Percentiles rank a stretch among this genome's conserved stretches.
phyloP scores from a whole-genome alignment of 768 basidiomycete genomes.

The Xerocomellus amylosporus region DNA sequence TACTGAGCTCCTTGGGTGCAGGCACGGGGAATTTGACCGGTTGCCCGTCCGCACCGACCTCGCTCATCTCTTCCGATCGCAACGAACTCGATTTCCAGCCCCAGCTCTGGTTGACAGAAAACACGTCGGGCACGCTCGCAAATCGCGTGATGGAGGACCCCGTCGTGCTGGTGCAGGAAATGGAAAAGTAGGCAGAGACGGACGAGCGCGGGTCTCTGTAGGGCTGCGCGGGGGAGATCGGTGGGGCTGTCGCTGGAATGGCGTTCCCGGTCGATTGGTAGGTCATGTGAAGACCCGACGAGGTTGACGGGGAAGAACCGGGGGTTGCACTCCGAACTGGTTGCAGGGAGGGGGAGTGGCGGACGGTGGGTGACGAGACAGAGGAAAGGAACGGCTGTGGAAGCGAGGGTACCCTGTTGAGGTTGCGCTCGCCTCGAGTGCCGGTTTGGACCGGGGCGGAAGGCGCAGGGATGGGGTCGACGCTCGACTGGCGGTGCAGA shows the following conservation, averaged over 20 bases:
- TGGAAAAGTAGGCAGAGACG: constrained; percentile 78
- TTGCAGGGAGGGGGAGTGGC: constrained; percentile 46
- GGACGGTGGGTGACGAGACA: constrained; percentile 28
- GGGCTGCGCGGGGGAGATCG: constrained; percentile 56
- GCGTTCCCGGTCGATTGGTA: constrained; percentile 22
- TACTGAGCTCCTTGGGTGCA: constrained; percentile 48
- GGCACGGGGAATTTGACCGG: constrained; percentile 31
- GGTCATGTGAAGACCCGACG: constrained; percentile 18
- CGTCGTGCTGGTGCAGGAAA: constrained; percentile 76
- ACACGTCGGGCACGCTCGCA: constrained; percentile 81
- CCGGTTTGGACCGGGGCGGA: constrained; percentile 50
- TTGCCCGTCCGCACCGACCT: constrained; percentile 36
- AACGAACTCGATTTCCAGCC: constrained; percentile 80
- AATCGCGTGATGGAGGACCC: constrained; percentile 83
- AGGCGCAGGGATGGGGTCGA: constrained; percentile 75
- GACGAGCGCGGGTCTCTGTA: constrained; percentile 73
- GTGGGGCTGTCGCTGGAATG: constrained; percentile 43
- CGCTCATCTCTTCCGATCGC: constrained; percentile 46
- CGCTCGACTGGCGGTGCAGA: constrained; percentile 78
- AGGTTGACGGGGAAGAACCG: constrained; percentile 24
- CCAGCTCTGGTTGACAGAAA: constrained; percentile 86
- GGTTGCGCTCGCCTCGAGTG: constrained; percentile 21
- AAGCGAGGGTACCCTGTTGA: constrained; percentile 31
- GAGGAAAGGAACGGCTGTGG: constrained; percentile 31
- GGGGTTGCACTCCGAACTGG: constrained; percentile 49